Conservation (phyloP, 1,139 yeast genomes). For the Casaregolazyma suthepensis region DNA sequence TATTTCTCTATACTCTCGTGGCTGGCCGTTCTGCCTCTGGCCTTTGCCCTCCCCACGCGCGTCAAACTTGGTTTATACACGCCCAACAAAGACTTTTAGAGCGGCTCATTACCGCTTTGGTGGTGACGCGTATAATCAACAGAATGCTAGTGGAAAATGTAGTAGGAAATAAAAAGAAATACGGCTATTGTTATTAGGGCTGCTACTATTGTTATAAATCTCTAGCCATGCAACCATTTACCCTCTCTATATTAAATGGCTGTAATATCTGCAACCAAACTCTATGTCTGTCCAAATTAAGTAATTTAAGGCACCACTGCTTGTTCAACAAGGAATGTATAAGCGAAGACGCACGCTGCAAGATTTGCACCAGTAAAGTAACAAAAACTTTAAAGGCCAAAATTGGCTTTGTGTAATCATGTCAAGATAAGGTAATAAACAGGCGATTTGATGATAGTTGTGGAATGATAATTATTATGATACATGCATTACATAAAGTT, state of each 20-base stretch:
- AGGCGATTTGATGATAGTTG: too few species aligned
- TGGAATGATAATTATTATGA: not conserved
- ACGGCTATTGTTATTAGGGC: too few species aligned
- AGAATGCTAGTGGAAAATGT: not conserved
- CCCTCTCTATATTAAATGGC: too few species aligned
- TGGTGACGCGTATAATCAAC: not conserved
- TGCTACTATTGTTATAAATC: too few species aligned
- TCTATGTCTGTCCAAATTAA: not conserved
- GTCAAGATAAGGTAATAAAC: not conserved
- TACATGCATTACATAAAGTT: not conserved
- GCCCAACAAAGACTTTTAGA: not conserved
- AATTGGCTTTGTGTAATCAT: not conserved
- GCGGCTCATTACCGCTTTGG: not conserved
- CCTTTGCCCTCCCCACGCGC: too few species aligned
- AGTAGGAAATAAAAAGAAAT: not conserved
- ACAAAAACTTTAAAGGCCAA: too few species aligned
- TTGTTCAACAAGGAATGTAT: not conserved
- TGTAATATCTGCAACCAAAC: too few species aligned
- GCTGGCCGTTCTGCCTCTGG: too few species aligned
- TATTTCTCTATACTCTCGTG: too few species aligned
- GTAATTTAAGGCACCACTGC: not conserved
- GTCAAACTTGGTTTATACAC: not conserved
- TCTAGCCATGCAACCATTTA: too few species aligned
- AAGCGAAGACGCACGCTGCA: not conserved
- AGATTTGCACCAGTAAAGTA: not conserved